phyloP scores from a whole-genome alignment of 2,329 filamentous ascomycete genomes.

The Camptophora hylomeconis region DNA sequence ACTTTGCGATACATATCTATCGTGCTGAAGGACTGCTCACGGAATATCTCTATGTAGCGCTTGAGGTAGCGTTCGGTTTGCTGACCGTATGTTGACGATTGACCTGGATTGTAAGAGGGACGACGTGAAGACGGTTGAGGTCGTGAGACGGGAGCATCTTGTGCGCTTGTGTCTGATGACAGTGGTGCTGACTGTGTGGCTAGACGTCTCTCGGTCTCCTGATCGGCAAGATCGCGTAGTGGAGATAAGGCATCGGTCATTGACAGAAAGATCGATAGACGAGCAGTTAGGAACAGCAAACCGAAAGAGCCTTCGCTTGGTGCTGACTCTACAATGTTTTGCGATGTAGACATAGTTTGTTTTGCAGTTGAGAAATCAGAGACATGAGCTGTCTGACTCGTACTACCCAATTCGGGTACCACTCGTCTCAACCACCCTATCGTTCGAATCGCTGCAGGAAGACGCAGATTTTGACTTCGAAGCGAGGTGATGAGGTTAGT shows the following conservation, averaged over 20 bases:
- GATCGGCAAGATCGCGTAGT: conserved; percentile 75
- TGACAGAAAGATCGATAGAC: conserved; percentile 63
- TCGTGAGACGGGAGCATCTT: conserved; percentile 1
- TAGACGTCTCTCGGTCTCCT: conserved; percentile 49
- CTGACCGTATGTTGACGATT: conserved; percentile 48
- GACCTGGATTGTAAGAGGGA: conserved; percentile 6
- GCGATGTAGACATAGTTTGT: no score
- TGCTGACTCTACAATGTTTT: no score
- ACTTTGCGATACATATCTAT: conserved; percentile 90
- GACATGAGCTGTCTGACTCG: conserved; percentile 1
- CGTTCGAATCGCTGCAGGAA: conserved; percentile 80
- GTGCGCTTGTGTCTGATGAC: background rate
- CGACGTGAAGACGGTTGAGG: conserved; percentile 3
- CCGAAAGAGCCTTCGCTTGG: conserved; percentile 56
- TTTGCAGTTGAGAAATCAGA: no score
- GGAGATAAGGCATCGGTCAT: conserved; percentile 71
- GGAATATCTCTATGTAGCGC: conserved; percentile 91
- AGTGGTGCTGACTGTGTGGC: conserved; percentile 13
- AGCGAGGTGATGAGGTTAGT: conserved; percentile 68
- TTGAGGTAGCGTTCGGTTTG: conserved; percentile 93
- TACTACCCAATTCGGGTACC: conserved; percentile 58
- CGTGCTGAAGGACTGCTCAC: conserved; percentile 92
- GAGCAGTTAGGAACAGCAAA: conserved; percentile 75
- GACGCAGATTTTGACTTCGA: conserved; percentile 58
- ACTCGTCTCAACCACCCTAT: conserved; percentile 83